These are phyloP conservation scores for Laburnicola sp. DNA, from an alignment of 2,329 filamentous ascomycete genomes.

Conservation along the genomic window DNA sequence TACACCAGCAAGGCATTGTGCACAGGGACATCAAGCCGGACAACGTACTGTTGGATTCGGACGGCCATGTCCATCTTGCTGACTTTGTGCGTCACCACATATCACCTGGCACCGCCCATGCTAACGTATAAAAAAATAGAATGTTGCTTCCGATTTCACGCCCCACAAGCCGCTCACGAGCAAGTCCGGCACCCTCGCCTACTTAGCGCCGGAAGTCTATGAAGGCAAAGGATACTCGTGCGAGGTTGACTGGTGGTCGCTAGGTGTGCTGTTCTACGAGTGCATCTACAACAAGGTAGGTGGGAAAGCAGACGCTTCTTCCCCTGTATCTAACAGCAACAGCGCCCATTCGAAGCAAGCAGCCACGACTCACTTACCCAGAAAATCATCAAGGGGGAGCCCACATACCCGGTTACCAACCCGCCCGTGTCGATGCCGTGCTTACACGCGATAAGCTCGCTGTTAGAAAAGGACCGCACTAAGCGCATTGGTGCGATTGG, in stretches of 20 bases:
- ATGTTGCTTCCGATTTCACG: constrained; percentile 91
- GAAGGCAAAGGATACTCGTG: constrained; percentile 84
- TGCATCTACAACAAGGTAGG: constrained; percentile 97
- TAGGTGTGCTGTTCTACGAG: constrained; percentile 98
- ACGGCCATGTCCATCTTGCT: constrained; percentile 84
- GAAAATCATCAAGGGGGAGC: constrained; percentile 78
- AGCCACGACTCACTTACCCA: constrained; percentile 79
- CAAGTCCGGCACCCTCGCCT: constrained; percentile 95
- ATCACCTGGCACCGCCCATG: not conserved
- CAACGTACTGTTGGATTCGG: constrained; percentile 47
- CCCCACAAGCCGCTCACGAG: constrained; percentile 83
- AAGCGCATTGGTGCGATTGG: constrained; percentile 79
- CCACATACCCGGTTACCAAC: constrained; percentile 88
- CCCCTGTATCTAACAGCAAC: constrained; percentile 10
- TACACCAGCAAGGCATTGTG: constrained; percentile 49
- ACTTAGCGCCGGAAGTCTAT: constrained; percentile 95
- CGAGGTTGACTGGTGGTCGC: constrained; percentile 97
- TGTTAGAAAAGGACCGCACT: constrained; percentile 77
- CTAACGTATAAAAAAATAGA: constrained; percentile 60
- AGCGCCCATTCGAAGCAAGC: constrained; percentile 92
- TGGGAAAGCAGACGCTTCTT: constrained; percentile 21
- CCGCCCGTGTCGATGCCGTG: constrained; percentile 88
- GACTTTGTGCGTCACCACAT: constrained; percentile 74
- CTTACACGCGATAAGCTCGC: constrained; percentile 81
- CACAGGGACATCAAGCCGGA: constrained; percentile 50